Evolutionary conservation across 352 stramenopile species (phyloP), one percentile per base, ranked within the genome.

Genomic region (Blastocystis sp.): DNA sequence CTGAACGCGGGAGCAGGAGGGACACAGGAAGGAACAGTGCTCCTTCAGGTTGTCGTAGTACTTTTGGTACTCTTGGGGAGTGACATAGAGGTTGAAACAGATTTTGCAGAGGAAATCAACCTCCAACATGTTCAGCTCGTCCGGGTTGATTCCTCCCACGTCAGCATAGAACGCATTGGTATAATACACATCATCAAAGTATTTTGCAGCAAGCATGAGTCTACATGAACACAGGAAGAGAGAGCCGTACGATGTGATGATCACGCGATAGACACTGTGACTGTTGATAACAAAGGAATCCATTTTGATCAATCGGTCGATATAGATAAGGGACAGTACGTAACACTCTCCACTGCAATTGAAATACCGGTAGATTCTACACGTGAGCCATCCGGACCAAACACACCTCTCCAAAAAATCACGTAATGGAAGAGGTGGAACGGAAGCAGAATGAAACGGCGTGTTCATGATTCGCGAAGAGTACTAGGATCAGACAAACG

Each of bases 171-270:
- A 98, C 27, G 94, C 94, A 89, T 99, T 99, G 87, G 98, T 98
- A 89, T 97, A 99, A 90, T 98, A 99, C 57, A 97, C 93, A 90
- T 99, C 96, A 88, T 99, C 96, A 87, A 98, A 98, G 89, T 98
- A 98, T 90, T 99, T 99, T 81, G 96, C 95, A 4, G 95, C 94
- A 7, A 99, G 88, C 84, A 98, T 94, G 78, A 98, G 90, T 56
- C 93, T 92, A 64, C 27, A 34, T 11, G 36, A 49, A 24, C 2
- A 46, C 11, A 34, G 16, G 46, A 56, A 4, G 8, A 57, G 34
- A 44, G 32, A 24, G 21, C 4, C 14, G 44, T 67, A 90, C 87
- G 87, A 90, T 24, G 95, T 98, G 88, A 98, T 97, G 54, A 98
- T 90, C 3, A 98, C 93, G 56, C 95, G 93, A 87, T 99, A 95